A percentile compares a stretch with the other conserved stretches of the same genome.
phyloP scores from a whole-genome alignment of 257 asterid genomes.

The Thymus mandschuricus region DNA sequence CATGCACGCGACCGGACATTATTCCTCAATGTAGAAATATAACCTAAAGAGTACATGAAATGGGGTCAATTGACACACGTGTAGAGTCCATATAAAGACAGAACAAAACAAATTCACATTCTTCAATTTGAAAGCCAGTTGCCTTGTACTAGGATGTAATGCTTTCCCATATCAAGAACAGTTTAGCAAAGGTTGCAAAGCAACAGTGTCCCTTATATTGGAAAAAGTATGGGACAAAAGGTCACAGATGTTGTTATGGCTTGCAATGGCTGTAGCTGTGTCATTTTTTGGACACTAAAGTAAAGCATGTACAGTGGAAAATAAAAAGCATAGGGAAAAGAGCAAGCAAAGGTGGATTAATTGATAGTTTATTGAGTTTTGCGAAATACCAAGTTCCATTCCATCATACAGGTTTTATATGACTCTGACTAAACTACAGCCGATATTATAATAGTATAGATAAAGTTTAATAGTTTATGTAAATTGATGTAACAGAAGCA shows the following conservation, averaged over 20 bases:
- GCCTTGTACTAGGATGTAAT: slow-evolving; percentile 19
- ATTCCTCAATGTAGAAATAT: slow-evolving; percentile 87
- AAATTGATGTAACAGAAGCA: slow-evolving; percentile 18
- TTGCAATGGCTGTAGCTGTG: slow-evolving; percentile 9
- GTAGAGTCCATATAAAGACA: slow-evolving; percentile 17
- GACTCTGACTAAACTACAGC: slow-evolving; percentile 1
- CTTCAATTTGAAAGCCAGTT: slow-evolving; percentile 17
- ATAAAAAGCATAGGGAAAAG: neutral
- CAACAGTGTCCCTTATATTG: slow-evolving; percentile 6
- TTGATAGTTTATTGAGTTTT: slow-evolving; percentile 17
- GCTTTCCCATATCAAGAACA: slow-evolving; percentile 25
- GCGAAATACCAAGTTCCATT: neutral
- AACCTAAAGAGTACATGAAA: slow-evolving; percentile 54
- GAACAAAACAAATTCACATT: slow-evolving; percentile 8
- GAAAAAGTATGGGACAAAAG: slow-evolving; percentile 11
- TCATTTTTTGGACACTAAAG: slow-evolving; percentile 4
- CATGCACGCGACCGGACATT: slow-evolving; percentile 97
- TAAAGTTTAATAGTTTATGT: neutral
- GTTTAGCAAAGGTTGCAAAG: slow-evolving; percentile 25
- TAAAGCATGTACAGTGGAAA: neutral
- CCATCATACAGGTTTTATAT: neutral
- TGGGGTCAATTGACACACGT: slow-evolving; percentile 26
- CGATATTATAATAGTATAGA: neutral
- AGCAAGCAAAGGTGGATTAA: neutral
- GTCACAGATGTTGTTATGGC: slow-evolving; percentile 19